These are phyloP conservation scores for Neofusicoccum laricinum DNA, from an alignment of 2,329 filamentous ascomycete species.

Conservation along the genomic window DNA sequence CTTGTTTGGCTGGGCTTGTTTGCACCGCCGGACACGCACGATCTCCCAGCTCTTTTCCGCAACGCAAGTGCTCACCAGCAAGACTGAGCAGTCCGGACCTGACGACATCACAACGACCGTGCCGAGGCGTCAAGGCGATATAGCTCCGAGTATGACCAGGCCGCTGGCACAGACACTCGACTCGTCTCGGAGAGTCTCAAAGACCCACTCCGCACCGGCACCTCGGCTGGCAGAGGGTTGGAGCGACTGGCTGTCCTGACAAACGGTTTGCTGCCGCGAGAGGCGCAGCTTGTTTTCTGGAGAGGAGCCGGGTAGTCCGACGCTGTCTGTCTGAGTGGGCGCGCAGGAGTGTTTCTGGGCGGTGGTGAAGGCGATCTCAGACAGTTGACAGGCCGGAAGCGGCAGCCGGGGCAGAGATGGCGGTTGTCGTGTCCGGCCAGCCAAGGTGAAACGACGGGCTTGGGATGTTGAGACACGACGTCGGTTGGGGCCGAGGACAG, in stretches of 20 bases:
- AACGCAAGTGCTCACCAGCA: too few relatives aligned
- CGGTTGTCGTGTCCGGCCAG: background rate
- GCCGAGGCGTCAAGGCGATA: too few relatives aligned
- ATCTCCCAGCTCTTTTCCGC: background rate
- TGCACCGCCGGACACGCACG: background rate
- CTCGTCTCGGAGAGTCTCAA: background rate
- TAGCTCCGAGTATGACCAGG: background rate
- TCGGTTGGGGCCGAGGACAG: too few relatives aligned
- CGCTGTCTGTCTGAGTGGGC: background rate
- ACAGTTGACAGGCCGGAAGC: background rate
- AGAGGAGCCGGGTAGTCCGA: background rate
- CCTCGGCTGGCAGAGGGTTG: background rate
- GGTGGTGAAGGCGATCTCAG: background rate
- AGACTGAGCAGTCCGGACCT: too few relatives aligned
- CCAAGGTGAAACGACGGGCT: constrained; percentile 6
- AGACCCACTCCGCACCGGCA: too few relatives aligned
- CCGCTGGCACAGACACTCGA: background rate
- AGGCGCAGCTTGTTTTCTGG: background rate
- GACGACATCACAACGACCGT: too few relatives aligned
- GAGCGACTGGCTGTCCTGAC: background rate
- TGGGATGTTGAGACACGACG: background rate
- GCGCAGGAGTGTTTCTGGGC: background rate
- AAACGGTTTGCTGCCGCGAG: background rate
- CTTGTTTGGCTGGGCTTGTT: background rate
- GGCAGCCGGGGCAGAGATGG: background rate